Evolutionary conservation across 2,329 filamentous ascomycete species (phyloP), one percentile per base, ranked within the genome.

Genomic region (Sarocladium kiliense): DNA sequence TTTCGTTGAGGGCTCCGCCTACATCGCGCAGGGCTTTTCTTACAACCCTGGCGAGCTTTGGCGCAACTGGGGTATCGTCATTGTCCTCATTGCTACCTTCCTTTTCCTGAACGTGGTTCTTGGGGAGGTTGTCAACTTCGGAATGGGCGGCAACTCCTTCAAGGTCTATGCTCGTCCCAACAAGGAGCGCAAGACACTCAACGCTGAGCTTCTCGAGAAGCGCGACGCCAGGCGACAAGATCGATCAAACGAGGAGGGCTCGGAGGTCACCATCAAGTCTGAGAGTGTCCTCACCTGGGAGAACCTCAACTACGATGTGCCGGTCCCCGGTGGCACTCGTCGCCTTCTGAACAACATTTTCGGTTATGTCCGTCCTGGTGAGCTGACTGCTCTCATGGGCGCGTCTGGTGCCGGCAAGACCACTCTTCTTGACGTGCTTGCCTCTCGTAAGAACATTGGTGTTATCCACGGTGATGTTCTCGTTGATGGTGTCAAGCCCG

Each of bases 341-440:
- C 77, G 78, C 3, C 75, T 86, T 5, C 76, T 86, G 2, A 76
- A 77, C 64, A 71, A 75, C 39, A 72, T 84, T 1, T 80, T 73
- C 55, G 91, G 86, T 2, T 93, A 86, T 61, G 88, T 91, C 53
- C 84, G 86, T 58, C 89, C 89, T 1, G 89, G 89, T 34, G 82
- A 87, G 62, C 77, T 93, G 10, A 92, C 88, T 2, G 88, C 89
- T 2, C 74, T 94, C 1, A 91, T 94, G 87, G 89, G 89, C 37
- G 85, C 86, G 6, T 91, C 87, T 4, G 88, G 88, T n/a, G 91
- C 90, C 3, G 91, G 91, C 50, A 96, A 96, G 73, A 94, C 90
- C 0, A 95, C 91, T 0, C 74, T 95, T 0, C 75, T 96, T 2
- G 89, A 96, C 63, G 88, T 93, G 1, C 74, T 95, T 34, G 81